Evolutionary conservation across 129 eudicot species (phyloP).

Genomic region (Chrysanthemum makinoi): DNA sequence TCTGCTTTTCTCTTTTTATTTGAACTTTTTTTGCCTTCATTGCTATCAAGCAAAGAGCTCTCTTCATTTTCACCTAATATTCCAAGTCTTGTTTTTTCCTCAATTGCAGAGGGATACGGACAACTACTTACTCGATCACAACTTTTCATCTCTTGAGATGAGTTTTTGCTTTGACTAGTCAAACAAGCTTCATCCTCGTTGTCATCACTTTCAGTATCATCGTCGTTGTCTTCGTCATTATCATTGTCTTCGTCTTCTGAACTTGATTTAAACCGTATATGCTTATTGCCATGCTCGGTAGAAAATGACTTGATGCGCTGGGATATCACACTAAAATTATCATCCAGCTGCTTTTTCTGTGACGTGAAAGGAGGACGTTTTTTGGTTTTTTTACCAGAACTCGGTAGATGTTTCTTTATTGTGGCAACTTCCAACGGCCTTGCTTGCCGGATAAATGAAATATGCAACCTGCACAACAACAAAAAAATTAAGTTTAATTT

Average conservation of each 20-base stretch:
- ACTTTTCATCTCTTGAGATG: slow-evolving; percentile 34
- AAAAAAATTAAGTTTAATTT: neutral
- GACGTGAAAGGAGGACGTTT: slow-evolving; percentile 65
- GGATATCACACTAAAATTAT: slow-evolving; percentile 55
- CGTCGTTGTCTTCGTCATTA: slow-evolving; percentile 39
- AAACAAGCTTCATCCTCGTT: slow-evolving; percentile 34
- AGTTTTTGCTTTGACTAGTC: slow-evolving; percentile 35
- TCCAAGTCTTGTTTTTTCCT: slow-evolving; percentile 68
- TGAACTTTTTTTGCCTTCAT: neutral
- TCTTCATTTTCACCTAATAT: slow-evolving; percentile 41
- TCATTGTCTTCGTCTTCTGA: slow-evolving; percentile 36
- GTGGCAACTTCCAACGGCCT: slow-evolving; percentile 37
- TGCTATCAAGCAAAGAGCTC: slow-evolving; percentile 11
- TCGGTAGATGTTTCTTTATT: slow-evolving; percentile 33
- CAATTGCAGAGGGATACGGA: slow-evolving; percentile 71
- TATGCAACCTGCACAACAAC: slow-evolving; percentile 42
- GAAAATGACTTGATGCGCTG: slow-evolving; percentile 66
- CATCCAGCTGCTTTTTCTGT: slow-evolving; percentile 80
- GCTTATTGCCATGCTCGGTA: slow-evolving; percentile 39
- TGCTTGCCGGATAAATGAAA: slow-evolving; percentile 41
- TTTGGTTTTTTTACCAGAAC: slow-evolving; percentile 18
- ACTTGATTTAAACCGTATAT: slow-evolving; percentile 59
- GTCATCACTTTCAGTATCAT: slow-evolving; percentile 44
- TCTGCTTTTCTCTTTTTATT: slow-evolving; percentile 37
- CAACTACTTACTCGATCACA: slow-evolving; percentile 45